Base-by-base conservation (phyloP, 169 alveolate genomes). In the Eimeria maxima region DNA sequence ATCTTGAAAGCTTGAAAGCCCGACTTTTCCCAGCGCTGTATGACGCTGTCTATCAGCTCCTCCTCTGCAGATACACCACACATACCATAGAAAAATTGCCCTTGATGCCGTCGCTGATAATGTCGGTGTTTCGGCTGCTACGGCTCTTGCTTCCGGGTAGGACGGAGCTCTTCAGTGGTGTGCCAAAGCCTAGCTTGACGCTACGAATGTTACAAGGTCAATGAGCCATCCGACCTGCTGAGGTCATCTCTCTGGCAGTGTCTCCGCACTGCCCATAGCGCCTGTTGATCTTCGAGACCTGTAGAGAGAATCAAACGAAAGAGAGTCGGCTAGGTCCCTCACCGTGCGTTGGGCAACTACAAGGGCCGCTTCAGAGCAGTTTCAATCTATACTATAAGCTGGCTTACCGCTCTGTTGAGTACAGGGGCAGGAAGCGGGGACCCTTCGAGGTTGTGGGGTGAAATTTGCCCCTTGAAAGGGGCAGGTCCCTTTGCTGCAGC, bases 251-350 rank as follows among this genome's bases (percentile, higher is more conserved):
- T 24, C 90, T 81, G 65, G 53, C 47, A 45, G 71, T 81, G 20
- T 81, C 90, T 33, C 90, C 69, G 90, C 90, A 81, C 69, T 47
- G 47, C 27, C 47, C 90, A 53, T 81, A 81, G 38, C 90, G 71
- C 73, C 20, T 47, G 71, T 81, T 81, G 45, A 81, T 81, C 90
- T 81, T 81, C 4, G 45, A 3, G 13, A 81, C 44, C 90, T 81
- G 90, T 27, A 47, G 47, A 24, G 14, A 24, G 14, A 24, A 45
- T 50, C 18, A 55, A 42, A 81, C 6, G 7, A 76, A 74, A 4
- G 24, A 38, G 47, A 67, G 47, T 13, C 7, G 44, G 13, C 45
- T 67, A n/a, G 11, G 47, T 3, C 44, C 8, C 47, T 29, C 27
- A 47, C 78, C 1, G 78, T 3, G 78, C 47, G n/a, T 63, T 3